Conservation (phyloP, 139 green algal species). For the Gonium pectorale region DNA sequence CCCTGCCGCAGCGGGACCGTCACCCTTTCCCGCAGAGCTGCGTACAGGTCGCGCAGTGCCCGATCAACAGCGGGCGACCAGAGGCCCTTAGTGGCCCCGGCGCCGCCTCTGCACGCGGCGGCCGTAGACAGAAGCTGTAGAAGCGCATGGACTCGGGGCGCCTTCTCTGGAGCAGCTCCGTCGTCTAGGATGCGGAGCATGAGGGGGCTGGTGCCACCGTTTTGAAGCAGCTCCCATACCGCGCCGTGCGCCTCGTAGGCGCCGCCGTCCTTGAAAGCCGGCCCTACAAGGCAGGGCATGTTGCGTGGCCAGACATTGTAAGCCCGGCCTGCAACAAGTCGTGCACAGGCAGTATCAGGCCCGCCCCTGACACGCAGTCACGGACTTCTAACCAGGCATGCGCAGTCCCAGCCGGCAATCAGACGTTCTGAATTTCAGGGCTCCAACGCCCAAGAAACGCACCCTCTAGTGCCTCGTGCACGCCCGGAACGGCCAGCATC, state of each 20-base stretch:
- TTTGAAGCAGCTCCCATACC: constrained; percentile 50
- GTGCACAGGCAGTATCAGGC: too few species aligned
- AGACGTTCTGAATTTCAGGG: too few species aligned
- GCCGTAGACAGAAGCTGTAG: constrained; percentile 33
- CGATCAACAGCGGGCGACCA: constrained; percentile 21
- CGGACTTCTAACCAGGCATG: too few species aligned
- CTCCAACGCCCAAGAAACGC: too few species aligned
- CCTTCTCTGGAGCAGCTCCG: constrained; percentile 28
- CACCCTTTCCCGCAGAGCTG: not conserved
- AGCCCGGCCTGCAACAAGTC: too few species aligned
- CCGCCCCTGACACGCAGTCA: too few species aligned
- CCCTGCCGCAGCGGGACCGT: too few species aligned
- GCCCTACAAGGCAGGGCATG: too few species aligned
- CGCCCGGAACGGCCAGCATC: constrained; percentile 55
- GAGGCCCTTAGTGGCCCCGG: not conserved
- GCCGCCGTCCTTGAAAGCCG: constrained; percentile 2
- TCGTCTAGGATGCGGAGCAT: constrained; percentile 14
- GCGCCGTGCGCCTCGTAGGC: constrained; percentile 53
- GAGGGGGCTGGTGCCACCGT: constrained; percentile 15
- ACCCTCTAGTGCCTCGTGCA: constrained; percentile 34
- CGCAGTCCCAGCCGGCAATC: too few species aligned
- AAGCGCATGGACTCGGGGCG: constrained; percentile 24
- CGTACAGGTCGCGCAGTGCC: constrained; percentile 17
- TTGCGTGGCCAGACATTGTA: too few species aligned
- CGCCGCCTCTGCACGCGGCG: constrained; percentile 5